phyloP scores from a whole-genome alignment of 2,329 filamentous ascomycete species.

The Aspergillus oerlinghausenensis region DNA sequence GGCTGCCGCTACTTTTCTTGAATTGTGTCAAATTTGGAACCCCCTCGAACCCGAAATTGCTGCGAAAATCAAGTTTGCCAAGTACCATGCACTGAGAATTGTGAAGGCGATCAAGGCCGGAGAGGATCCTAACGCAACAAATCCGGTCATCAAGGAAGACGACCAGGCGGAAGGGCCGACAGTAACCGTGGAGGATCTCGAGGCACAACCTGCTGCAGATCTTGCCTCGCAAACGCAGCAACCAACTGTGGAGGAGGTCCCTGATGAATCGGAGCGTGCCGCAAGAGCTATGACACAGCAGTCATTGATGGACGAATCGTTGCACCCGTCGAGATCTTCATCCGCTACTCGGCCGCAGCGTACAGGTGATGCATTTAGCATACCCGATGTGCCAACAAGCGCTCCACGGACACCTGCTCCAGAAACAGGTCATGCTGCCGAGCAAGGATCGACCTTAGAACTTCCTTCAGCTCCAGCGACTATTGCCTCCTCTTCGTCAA shows the following conservation, averaged over 20 bases:
- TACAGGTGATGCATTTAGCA: slow-evolving; percentile 16
- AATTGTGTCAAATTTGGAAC: slow-evolving; percentile 81
- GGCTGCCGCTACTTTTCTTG: slow-evolving; percentile 87
- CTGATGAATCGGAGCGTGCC: slow-evolving; percentile 52
- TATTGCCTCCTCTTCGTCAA: slow-evolving; percentile 26
- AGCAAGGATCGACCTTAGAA: slow-evolving; percentile 26
- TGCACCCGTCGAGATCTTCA: slow-evolving; percentile 46
- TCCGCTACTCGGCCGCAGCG: slow-evolving; percentile 31
- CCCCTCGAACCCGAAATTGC: slow-evolving; percentile 67
- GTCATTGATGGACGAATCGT: slow-evolving; percentile 47
- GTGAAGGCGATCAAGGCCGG: slow-evolving; percentile 85
- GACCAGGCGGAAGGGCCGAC: slow-evolving; percentile 42
- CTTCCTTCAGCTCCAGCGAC: slow-evolving; percentile 38
- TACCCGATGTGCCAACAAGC: slow-evolving; percentile 21
- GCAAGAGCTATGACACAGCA: slow-evolving; percentile 42
- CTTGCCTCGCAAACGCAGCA: slow-evolving; percentile 44
- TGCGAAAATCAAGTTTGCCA: slow-evolving; percentile 91
- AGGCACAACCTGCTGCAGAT: slow-evolving; percentile 50
- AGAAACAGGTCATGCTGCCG: slow-evolving; percentile 32
- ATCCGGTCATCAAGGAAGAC: slow-evolving; percentile 62
- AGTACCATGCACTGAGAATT: slow-evolving; percentile 91
- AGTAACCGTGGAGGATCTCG: slow-evolving; percentile 62
- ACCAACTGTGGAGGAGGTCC: slow-evolving; percentile 57
- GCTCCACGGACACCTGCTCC: slow-evolving; percentile 23
- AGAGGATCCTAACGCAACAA: slow-evolving; percentile 86